A percentile compares a stretch with the other conserved stretches of the same genome.
These are phyloP conservation scores for Cucurbita ficifolia DNA, from an alignment of 306 rosid species.

Conservation along the genomic window DNA sequence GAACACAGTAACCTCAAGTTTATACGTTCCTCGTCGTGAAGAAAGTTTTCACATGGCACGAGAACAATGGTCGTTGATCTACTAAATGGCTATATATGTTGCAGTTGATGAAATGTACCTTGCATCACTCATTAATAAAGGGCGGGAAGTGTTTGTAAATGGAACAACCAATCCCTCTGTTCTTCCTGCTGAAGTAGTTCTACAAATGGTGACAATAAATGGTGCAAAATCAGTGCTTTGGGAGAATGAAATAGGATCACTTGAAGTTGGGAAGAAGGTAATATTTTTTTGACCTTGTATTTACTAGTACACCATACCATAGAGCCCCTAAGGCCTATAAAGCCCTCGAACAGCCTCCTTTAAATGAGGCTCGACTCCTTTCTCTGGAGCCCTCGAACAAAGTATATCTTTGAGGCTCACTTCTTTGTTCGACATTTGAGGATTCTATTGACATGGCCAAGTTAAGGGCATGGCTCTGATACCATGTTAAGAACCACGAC, in stretches of 20 bases:
- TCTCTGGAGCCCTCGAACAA: too few relatives aligned
- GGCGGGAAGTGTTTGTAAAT: conserved; percentile 43
- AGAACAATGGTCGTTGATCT: background rate
- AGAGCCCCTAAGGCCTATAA: too few relatives aligned
- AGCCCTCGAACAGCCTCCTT: too few relatives aligned
- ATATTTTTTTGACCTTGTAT: conserved; percentile 3
- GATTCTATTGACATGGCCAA: too few relatives aligned
- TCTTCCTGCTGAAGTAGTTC: conserved; percentile 58
- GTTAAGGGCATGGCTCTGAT: too few relatives aligned
- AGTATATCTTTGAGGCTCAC: too few relatives aligned
- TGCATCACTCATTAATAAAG: conserved; percentile 80
- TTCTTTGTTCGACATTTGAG: too few relatives aligned
- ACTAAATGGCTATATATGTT: conserved; percentile 13
- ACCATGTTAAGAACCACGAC: too few relatives aligned
- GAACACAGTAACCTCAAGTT: background rate
- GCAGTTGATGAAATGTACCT: conserved; percentile 89
- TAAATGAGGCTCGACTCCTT: too few relatives aligned
- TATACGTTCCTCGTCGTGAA: background rate
- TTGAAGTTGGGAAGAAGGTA: conserved; percentile 87
- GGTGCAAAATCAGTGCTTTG: conserved; percentile 76
- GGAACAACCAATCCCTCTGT: conserved; percentile 69
- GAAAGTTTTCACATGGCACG: too few relatives aligned
- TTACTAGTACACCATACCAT: too few relatives aligned
- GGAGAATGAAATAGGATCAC: conserved; percentile 75
- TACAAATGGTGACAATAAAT: conserved; percentile 55